A percentile compares a stretch with the other conserved stretches of the same genome.
Conservation (phyloP, 2,329 filamentous ascomycete species). For the Pseudocercospora cruenta region DNA sequence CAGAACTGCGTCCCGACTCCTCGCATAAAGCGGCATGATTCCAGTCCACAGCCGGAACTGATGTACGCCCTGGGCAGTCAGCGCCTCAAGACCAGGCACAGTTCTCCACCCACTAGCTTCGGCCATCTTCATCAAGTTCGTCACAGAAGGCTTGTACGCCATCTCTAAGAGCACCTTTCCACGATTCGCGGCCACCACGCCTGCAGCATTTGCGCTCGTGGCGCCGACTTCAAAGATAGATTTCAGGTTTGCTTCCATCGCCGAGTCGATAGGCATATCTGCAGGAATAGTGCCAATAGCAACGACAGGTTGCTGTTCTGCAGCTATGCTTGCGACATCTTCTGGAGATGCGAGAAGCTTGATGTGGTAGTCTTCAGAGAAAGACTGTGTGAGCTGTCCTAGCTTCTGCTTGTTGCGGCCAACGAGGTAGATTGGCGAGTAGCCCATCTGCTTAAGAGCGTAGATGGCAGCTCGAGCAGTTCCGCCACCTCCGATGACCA, state of each 20-base stretch:
- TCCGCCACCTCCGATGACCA: conserved; percentile 89
- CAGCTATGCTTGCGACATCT: conserved; percentile 54
- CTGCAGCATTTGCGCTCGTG: conserved; percentile 42
- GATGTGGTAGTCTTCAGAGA: conserved; percentile 74
- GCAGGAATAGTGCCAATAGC: conserved; percentile 91
- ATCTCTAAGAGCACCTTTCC: conserved; percentile 80
- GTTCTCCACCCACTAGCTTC: conserved; percentile 77
- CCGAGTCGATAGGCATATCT: conserved; percentile 76
- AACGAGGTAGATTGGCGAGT: conserved; percentile 82
- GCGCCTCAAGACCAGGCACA: conserved; percentile 83
- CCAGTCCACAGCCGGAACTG: conserved; percentile 81
- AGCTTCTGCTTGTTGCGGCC: conserved; percentile 75
- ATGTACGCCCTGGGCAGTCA: conserved; percentile 82
- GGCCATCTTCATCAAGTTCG: conserved; percentile 82
- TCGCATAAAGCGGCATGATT: conserved; percentile 71
- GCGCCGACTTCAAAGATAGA: conserved; percentile 55
- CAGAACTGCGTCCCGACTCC: conserved; percentile 61
- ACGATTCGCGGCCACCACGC: conserved; percentile 41
- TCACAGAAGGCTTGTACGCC: conserved; percentile 90
- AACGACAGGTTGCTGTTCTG: conserved; percentile 62
- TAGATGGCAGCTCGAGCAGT: conserved; percentile 91
- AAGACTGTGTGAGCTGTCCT: conserved; percentile 67
- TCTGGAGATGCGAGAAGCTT: conserved; percentile 61
- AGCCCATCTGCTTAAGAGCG: conserved; percentile 80
- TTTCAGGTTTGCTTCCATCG: conserved; percentile 68